Conservation (phyloP, 164 flowering plant species). For the Sextonia rubra region DNA sequence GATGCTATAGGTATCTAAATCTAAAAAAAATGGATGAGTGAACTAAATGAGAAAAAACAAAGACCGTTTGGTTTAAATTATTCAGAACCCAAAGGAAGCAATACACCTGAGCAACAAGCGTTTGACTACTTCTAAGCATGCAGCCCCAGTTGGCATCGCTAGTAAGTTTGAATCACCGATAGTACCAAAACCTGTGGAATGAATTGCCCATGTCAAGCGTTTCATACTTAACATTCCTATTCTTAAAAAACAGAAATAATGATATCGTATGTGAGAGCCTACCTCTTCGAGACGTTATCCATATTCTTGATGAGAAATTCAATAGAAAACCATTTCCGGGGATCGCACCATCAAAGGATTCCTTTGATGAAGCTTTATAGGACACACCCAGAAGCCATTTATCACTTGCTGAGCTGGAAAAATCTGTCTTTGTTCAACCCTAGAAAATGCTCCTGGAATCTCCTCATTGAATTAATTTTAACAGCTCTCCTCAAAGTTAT, state of each 20-base stretch:
- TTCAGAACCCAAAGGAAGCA: conserved; percentile 1
- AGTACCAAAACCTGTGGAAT: conserved; percentile 55
- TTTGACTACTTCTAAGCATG: conserved; percentile 97
- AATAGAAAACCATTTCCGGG: conserved; percentile 42
- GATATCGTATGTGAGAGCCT: conserved; percentile 3
- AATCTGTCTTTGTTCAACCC: conserved; percentile 47
- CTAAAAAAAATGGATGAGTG: too few species aligned
- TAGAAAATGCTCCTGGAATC: conserved; percentile 64
- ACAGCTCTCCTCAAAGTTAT: conserved; percentile 52
- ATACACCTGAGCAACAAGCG: conserved; percentile 91
- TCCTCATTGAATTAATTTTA: conserved; percentile 66
- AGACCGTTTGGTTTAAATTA: neutral
- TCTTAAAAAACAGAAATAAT: neutral
- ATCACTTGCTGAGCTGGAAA: conserved; percentile 54
- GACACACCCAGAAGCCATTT: conserved; percentile 87
- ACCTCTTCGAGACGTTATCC: conserved; percentile 93
- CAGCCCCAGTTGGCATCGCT: conserved; percentile 94
- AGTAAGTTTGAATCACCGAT: conserved; percentile 71
- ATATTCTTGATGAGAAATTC: conserved; percentile 77
- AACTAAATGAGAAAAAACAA: too few species aligned
- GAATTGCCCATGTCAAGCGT: neutral
- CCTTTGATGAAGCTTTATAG: conserved; percentile 49
- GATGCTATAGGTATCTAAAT: too few species aligned
- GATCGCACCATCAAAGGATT: conserved; percentile 27
- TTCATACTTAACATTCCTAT: too few species aligned